phyloP scores from a whole-genome alignment of 2,329 filamentous ascomycete genomes.

The Claviceps sp. region DNA sequence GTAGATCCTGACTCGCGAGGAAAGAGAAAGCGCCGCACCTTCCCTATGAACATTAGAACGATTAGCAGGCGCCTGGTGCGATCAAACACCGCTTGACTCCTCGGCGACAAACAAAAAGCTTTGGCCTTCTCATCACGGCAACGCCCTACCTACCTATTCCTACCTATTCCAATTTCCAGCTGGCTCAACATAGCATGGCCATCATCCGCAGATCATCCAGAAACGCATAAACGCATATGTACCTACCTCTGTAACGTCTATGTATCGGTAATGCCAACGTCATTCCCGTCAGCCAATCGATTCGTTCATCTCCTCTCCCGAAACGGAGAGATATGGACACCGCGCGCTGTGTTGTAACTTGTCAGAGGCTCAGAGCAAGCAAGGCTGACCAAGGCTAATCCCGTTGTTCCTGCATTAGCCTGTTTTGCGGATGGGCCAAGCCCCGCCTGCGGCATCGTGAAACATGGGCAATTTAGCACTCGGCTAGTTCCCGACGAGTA shows the following conservation, averaged over 20 bases:
- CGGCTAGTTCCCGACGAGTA: slow-evolving; percentile 8
- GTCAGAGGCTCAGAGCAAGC: neutral
- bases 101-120: neutral
- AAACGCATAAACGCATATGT: too few species aligned
- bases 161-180: too few species aligned
- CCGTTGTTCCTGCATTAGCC: slow-evolving; percentile 19
- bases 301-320: neutral
- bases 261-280: neutral
- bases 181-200: too few species aligned
- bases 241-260: too few species aligned
- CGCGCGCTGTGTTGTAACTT: too few species aligned
- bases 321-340: slow-evolving; percentile 6
- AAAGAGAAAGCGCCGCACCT: neutral
- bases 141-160: too few species aligned
- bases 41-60: neutral
- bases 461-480: slow-evolving; percentile 15
- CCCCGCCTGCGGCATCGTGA: slow-evolving; percentile 12
- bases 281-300: neutral
- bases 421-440: slow-evolving; percentile 6
- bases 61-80: neutral
- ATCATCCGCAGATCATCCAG: too few species aligned
- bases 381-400: slow-evolving; percentile 9
- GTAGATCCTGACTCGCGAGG: neutral
- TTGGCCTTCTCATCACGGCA: too few species aligned
- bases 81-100: neutral